Evolutionary conservation across 768 basidiomycete genomes (phyloP), one percentile per base, ranked within the genome.

Genomic region (Podaxis rugospora): DNA sequence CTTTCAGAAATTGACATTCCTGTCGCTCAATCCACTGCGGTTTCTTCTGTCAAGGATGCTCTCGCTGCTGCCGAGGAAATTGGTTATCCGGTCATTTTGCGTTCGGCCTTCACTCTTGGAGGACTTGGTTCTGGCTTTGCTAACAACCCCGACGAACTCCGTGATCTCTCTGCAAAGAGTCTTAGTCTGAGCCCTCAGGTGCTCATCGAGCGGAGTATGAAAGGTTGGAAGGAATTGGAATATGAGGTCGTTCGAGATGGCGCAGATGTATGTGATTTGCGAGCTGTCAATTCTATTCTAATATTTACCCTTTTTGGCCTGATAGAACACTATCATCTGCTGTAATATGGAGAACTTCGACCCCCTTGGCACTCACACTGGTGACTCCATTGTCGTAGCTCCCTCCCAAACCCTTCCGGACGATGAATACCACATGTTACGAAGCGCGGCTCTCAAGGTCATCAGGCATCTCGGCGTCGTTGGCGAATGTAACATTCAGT

Each of bases 291-390:
- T 25, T 50, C 46, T 27, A 1, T 21, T n/a, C 36, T 27, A 2
- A 36, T 49, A 49, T 62, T 64, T 51, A 64, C 53, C 37, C 27
- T 67, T 70, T 63, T 46, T 60, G 52, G 28, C 50, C 42, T 47
- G 3, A 16, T 68, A 93, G 92, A 97, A 98, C 79, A 98, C 95
- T 27, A 99, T 99, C 75, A 98, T 98, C 68, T 98, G 95, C 78
- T 98, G 96, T 77, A 95, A 95, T 75, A 96, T 96, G 93, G 93
- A 98, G 77, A 98, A 99, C 77, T 99, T 99, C 66, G 97, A 99
- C 70, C 97, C 97, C 39, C 89, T 98, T 62, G 97, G 97, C 65
- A 98, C 93, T 23, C 97, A 99, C 73, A 99, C 97, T 18, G 97
- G 97, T 66, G 97, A 98, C 74, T 98, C 97, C 11, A 99, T 99